phyloP scores from a whole-genome alignment of 805 yeast genomes.

The Dipodascopsis tothii region DNA sequence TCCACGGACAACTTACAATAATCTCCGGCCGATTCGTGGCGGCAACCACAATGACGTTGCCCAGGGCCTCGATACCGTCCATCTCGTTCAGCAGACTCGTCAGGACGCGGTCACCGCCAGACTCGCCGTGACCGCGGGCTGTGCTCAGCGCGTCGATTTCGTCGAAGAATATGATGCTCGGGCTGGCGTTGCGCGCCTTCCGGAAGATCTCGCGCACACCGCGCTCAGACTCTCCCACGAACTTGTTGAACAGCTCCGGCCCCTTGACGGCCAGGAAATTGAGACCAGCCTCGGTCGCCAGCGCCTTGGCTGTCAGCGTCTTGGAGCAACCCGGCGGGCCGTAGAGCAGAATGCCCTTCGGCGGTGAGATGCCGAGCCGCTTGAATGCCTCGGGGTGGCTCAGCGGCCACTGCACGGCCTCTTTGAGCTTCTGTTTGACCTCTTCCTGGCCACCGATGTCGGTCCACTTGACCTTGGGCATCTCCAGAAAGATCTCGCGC shows the following conservation, averaged over 20 bases:
- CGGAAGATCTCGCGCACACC: slow-evolving; percentile 90
- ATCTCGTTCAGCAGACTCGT: slow-evolving; percentile 89
- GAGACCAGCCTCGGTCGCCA: slow-evolving; percentile 91
- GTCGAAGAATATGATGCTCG: slow-evolving; percentile 89
- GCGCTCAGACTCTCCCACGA: slow-evolving; percentile 90
- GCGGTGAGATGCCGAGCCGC: slow-evolving; percentile 75
- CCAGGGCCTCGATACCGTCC: slow-evolving; percentile 93
- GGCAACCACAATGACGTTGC: slow-evolving; percentile 88
- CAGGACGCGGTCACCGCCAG: slow-evolving; percentile 71
- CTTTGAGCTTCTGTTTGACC: slow-evolving; percentile 70
- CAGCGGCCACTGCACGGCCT: slow-evolving; percentile 87
- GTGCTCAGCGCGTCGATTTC: slow-evolving; percentile 91
- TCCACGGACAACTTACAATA: no score
- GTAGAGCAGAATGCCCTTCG: slow-evolving; percentile 84
- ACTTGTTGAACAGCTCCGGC: slow-evolving; percentile 90
- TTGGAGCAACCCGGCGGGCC: slow-evolving; percentile 99
- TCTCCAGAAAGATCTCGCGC: slow-evolving; percentile 85
- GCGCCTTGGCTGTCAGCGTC: slow-evolving; percentile 87
- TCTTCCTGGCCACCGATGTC: slow-evolving; percentile 94
- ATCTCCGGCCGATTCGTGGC: slow-evolving; percentile 95
- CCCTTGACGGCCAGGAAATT: slow-evolving; percentile 94
- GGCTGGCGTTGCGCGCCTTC: slow-evolving; percentile 90
- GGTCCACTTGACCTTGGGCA: slow-evolving; percentile 87
- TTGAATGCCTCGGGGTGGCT: slow-evolving; percentile 71
- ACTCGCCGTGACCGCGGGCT: slow-evolving; percentile 52